Conservation (phyloP, 1,284 basidiomycete genomes). For the Pseudozyma sp. region DNA sequence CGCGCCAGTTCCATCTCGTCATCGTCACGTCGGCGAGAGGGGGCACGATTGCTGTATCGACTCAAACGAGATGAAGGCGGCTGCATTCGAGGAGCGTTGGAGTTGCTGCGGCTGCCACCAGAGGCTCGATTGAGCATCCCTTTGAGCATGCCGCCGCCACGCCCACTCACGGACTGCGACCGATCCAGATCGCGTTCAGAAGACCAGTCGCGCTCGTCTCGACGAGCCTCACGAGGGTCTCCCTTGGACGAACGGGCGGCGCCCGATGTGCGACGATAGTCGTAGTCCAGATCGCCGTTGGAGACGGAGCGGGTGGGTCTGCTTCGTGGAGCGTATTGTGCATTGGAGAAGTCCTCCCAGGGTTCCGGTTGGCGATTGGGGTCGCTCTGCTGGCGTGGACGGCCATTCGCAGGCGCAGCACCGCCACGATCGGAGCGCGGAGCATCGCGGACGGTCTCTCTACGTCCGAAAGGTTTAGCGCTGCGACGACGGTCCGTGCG, state of each 20-base stretch:
- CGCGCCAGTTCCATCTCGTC: slow-evolving; percentile 34
- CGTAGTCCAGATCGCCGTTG: slow-evolving; percentile 15
- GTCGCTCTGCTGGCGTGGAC: slow-evolving; percentile 33
- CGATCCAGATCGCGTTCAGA: slow-evolving; percentile 8
- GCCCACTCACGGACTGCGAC: slow-evolving; percentile 6
- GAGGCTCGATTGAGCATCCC: slow-evolving; percentile 36
- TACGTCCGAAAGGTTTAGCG: slow-evolving; percentile 11
- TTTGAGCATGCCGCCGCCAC: slow-evolving; percentile 28
- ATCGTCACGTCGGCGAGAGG: slow-evolving; percentile 29
- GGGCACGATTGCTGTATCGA: slow-evolving; percentile 31
- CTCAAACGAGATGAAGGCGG: slow-evolving; percentile 27
- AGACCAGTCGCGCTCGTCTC: slow-evolving; percentile 18
- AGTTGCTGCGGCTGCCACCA: slow-evolving; percentile 22
- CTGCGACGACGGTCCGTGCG: slow-evolving; percentile 16
- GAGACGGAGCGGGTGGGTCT: slow-evolving; percentile 14
- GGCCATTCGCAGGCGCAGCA: slow-evolving; percentile 10
- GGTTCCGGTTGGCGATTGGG: slow-evolving; percentile 36
- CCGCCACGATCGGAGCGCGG: slow-evolving; percentile 22
- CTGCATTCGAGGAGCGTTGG: slow-evolving; percentile 16
- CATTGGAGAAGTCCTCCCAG: slow-evolving; percentile 39
- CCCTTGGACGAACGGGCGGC: slow-evolving; percentile 10
- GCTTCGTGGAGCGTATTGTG: slow-evolving; percentile 13
- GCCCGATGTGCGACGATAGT: slow-evolving; percentile 16
- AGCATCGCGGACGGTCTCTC: not conserved
- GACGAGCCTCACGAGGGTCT: slow-evolving; percentile 29